These are phyloP conservation scores for Tolypocladium pustulatum DNA, from an alignment of 2,329 filamentous ascomycete genomes.

Conservation along the genomic window DNA sequence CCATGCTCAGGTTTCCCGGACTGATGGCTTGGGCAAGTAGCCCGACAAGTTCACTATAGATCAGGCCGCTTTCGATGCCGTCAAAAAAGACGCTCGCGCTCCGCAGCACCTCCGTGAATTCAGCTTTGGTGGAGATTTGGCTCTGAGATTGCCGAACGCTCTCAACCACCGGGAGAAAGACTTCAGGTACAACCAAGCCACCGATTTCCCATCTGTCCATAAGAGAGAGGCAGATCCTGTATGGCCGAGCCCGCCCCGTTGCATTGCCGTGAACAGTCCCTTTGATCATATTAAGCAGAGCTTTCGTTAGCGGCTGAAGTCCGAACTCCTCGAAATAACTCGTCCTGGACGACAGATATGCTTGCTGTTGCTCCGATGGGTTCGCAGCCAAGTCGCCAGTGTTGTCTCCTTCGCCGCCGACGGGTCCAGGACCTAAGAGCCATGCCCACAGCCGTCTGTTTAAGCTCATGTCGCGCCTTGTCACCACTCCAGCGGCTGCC, in stretches of 20 bases:
- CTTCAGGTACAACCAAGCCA: constrained; percentile 72
- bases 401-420: constrained; percentile 36
- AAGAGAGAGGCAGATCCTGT: constrained; percentile 82
- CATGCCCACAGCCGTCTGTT: constrained; percentile 94
- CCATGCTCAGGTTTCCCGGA: constrained; percentile 28
- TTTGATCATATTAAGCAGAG: constrained; percentile 68
- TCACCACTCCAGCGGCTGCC: constrained; percentile 79
- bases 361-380: constrained; percentile 30
- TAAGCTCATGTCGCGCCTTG: constrained; percentile 88
- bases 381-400: constrained; percentile 33
- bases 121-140: constrained; percentile 50
- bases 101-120: constrained; percentile 78
- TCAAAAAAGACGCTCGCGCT: constrained; percentile 97
- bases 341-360: constrained; percentile 46
- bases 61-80: constrained; percentile 86
- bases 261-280: constrained; percentile 15
- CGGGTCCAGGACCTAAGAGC: constrained; percentile 72
- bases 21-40: constrained; percentile 53
- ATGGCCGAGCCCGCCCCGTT: constrained; percentile 68
- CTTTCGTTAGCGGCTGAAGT: constrained; percentile 60
- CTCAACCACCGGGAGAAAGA: constrained; percentile 78
- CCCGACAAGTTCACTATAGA: constrained; percentile 73
- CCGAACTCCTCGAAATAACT: constrained; percentile 80
- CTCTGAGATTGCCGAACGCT: constrained; percentile 68
- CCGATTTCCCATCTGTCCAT: constrained; percentile 99